Conservation (phyloP, 2,329 filamentous ascomycete species). For the Aspergillus intermedius region DNA sequence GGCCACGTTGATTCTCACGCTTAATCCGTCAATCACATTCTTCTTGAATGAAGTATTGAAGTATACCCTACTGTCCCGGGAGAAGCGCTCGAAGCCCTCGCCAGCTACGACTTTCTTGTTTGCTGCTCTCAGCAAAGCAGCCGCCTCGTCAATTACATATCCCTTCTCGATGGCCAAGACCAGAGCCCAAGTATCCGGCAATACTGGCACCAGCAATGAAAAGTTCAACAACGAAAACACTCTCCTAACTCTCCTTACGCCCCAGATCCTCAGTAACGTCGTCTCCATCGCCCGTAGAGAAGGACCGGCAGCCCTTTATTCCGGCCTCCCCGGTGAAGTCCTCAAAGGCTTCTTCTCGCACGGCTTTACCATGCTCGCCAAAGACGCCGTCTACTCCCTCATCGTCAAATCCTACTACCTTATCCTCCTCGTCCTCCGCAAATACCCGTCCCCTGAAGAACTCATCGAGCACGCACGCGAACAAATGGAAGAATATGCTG, state of each 20-base stretch:
- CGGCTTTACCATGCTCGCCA: conserved; percentile 79
- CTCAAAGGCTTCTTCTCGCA: conserved; percentile 80
- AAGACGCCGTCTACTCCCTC: conserved; percentile 66
- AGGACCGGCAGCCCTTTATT: conserved; percentile 64
- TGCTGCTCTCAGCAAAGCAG: conserved; percentile 71
- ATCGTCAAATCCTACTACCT: conserved; percentile 68
- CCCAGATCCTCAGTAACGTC: conserved; percentile 60
- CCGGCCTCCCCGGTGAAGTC: conserved; percentile 68
- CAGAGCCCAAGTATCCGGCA: conserved; percentile 56
- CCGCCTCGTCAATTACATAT: conserved; percentile 72
- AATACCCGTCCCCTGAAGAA: conserved; percentile 39
- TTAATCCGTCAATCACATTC: conserved; percentile 84
- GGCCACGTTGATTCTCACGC: conserved; percentile 68
- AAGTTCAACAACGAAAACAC: conserved; percentile 10
- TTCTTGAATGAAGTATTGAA: conserved; percentile 70
- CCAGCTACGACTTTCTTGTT: conserved; percentile 55
- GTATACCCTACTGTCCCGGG: conserved; percentile 50
- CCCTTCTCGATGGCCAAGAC: conserved; percentile 83
- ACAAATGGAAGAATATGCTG: conserved; percentile 36
- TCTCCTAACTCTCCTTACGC: conserved; percentile 14
- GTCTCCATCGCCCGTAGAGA: conserved; percentile 54
- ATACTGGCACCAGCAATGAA: background rate
- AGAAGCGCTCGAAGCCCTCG: conserved; percentile 48
- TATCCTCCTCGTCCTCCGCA: conserved; percentile 45
- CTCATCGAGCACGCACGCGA: conserved; percentile 34